Conservation (phyloP, 1,284 basidiomycete species). For the Leucocoprinus gongylophorus region DNA sequence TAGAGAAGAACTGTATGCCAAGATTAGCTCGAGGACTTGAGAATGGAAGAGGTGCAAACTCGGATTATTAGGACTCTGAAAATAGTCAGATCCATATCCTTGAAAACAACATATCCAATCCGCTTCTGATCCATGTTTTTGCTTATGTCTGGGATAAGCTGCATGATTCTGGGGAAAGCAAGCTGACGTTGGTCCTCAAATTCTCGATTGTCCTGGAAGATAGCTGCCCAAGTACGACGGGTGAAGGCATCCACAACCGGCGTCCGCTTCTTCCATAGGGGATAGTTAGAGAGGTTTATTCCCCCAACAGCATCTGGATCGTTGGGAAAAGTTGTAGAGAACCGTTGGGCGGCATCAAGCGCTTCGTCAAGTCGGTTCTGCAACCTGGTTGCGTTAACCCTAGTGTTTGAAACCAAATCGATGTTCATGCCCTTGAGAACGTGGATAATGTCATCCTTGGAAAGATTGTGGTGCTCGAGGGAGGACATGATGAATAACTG, state of each 20-base stretch:
- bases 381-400: conserved; percentile 1
- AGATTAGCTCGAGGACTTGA: neutral
- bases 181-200: conserved; percentile 8
- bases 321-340: conserved; percentile 1
- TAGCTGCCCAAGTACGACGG: conserved; percentile 8
- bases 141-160: conserved; percentile 6
- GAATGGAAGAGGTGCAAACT: neutral
- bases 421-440: conserved; percentile 11
- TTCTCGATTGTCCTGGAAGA: conserved; percentile 8
- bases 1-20: conserved; percentile 24
- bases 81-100: neutral
- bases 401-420: conserved; percentile 5
- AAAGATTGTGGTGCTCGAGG: neutral
- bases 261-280: conserved; percentile 5
- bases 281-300: conserved; percentile 3
- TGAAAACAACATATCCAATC: conserved; percentile 7
- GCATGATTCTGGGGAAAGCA: conserved; percentile 7
- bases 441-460: conserved; percentile 9
- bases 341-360: conserved; percentile 9
- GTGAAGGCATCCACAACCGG: conserved; percentile 8
- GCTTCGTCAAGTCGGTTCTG: conserved; percentile 1
- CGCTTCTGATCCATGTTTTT: conserved; percentile 10
- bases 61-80: conserved; percentile 6
- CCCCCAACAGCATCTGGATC: neutral
- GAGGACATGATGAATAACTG: conserved; percentile 5